Base-by-base conservation (phyloP, 202 grass and related monocot species). In the Saccharum hybrid region DNA sequence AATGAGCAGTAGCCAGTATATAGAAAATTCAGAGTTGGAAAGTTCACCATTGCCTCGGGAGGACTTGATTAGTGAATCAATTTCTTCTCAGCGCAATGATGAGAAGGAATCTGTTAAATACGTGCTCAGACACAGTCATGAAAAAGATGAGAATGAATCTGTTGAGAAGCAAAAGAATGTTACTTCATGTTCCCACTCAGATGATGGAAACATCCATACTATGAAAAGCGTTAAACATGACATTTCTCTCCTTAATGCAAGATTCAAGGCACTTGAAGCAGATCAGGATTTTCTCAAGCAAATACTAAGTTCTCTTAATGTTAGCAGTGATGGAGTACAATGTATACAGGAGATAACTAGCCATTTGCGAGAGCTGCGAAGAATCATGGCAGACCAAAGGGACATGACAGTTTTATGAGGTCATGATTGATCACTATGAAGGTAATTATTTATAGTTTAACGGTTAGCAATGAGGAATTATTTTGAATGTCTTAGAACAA, bases 271-370 rank as follows among this genome's bases (percentile, higher is more conserved):
- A n/a, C 83, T 94, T 86, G 94, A 94, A 76, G 84, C 72, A 66
- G 90, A 94, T 66, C 88, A 89, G 66, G 87, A 90, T 49, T 91
- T 97, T 84, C 89, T 92, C 76, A 83, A 71, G 66, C 84, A 97
- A 73, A 81, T 90, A 33, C 56, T 94, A 49, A 82, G 84, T 86
- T 88, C 88, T 65, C 85, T 97, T 49, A 93, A 74, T 79, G 86
- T 86, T 69, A 92, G 84, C 16, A 75, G 51, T 82, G 92, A 91
- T 65, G 94, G 82, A 6, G 67, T 91, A 62, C 80, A 89, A 48
- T 87, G 71, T 84, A 71, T 94, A 22, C 75, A 93, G 59, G 94
- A 97, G 78, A 92, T 97, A 82, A 88, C 76, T 34, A 81, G 63
- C 41, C 80, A 89, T 59, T 83, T 97, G 42, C 41, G 86, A 66